phyloP scores from a whole-genome alignment of 176 grass and related monocot genomes.

The Paspalum vaginatum region DNA sequence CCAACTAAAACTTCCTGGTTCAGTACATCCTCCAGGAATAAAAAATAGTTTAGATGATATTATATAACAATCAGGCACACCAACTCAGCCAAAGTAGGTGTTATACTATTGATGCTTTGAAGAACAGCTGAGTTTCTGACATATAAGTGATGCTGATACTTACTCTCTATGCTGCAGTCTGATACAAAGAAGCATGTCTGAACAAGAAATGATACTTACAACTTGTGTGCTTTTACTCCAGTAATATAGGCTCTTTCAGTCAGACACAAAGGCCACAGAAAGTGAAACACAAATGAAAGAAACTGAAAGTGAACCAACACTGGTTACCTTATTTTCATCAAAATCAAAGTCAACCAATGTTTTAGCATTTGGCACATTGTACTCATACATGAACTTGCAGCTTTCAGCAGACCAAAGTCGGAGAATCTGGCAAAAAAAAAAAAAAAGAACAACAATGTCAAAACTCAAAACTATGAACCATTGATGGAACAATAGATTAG shows the following conservation, averaged over 20 bases:
- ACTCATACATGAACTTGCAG: conserved; percentile 79
- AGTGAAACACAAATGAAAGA: conserved; percentile 16
- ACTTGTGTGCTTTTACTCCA: not conserved
- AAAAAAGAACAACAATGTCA: conserved; percentile 21
- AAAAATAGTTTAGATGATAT: conserved; percentile 25
- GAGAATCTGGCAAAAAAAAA: conserved; percentile 55
- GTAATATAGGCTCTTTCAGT: not conserved
- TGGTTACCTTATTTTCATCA: conserved; percentile 96
- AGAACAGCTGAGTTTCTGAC: not conserved
- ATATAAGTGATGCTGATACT: not conserved
- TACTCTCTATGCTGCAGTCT: not conserved
- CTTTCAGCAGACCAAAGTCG: conserved; percentile 90
- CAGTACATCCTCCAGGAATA: conserved; percentile 1
- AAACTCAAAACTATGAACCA: not conserved
- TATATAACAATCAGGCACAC: conserved; percentile 10
- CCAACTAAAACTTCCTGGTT: conserved; percentile 12
- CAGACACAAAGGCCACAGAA: conserved; percentile 12
- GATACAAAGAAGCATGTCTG: not conserved
- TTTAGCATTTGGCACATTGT: conserved; percentile 60
- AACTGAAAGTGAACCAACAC: not conserved
- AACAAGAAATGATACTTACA: not conserved
- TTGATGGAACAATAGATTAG: not conserved
- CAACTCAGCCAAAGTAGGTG: not conserved
- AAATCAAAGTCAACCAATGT: conserved; percentile 80
- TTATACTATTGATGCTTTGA: not conserved